Evolutionary conservation across 1,284 basidiomycete species (phyloP), one percentile per base, ranked within the genome.

Genomic region (Ceratobasidium sp.): DNA sequence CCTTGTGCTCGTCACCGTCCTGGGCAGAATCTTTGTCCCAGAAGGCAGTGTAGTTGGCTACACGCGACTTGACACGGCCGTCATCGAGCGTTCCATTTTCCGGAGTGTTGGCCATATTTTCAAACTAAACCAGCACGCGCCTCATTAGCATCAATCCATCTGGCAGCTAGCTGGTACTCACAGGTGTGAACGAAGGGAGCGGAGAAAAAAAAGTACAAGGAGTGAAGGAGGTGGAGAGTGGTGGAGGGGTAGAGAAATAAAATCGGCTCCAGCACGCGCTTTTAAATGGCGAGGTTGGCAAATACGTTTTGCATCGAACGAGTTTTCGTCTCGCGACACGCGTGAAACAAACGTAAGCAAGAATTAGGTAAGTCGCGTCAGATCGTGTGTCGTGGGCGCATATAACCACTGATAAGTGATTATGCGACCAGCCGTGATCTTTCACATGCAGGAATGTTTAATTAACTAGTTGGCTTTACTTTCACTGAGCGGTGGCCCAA

Each of bases 31-130:
- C 93, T 82, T 93, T 91, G 79, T 98, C 89, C 97, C 97, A 99
- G 86, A 96, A 97, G 82, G 91, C 91, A 79, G 92, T 94, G 86
- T 99, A 99, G 85, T 93, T 93, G 82, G 91, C 90, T 71, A 99
- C 95, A 76, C 96, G 95, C 79, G 87, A 86, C 79, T 89, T 89
- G 78, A 93, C 88, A 77, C 97, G 93, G 79, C 92, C 91, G 82
- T 98, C 95, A 60, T 72, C 67, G 56, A 72, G 67, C 24, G 33
- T 51, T 33, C 60, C 67, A 22, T 54, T 24, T 19, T 33, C 15
- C 15, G 59, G 41, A 62, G 41, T 41, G 53, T 57, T 71, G 44
- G 45, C 53, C 67, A 72, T 72, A 45, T 41, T 1, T 48, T n/a
- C 24, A 36, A 22, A 66, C 44, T 66, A 51, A 41, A 14, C 29